Evolutionary conservation across 106 monocot genomes (phyloP).

Genomic region (Apostasia shenzhenica): DNA sequence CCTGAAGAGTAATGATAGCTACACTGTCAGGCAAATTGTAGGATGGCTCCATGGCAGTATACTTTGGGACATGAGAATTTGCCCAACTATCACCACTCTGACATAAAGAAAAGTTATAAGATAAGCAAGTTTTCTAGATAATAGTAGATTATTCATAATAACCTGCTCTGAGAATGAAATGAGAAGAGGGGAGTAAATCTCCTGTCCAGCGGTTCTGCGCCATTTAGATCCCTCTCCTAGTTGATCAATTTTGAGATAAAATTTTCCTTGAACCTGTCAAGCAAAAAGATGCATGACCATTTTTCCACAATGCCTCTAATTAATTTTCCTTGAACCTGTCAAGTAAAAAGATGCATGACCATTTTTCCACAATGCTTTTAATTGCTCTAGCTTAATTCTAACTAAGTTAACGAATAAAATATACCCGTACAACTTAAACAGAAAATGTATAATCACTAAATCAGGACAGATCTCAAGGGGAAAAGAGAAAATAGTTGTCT

Average conservation of each 20-base stretch:
- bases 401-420: no score
- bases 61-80: slow-evolving; percentile 56
- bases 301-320: neutral
- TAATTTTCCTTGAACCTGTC: slow-evolving; percentile 37
- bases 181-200: slow-evolving; percentile 93
- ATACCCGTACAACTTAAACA: no score
- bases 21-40: slow-evolving; percentile 93
- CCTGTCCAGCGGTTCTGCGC: slow-evolving; percentile 86
- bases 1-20: slow-evolving; percentile 91
- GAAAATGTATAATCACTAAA: no score
- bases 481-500: no score
- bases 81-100: slow-evolving; percentile 58
- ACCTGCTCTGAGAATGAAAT: slow-evolving; percentile 86
- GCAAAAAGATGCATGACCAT: neutral
- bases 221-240: slow-evolving; percentile 86
- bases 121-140: neutral
- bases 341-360: neutral
- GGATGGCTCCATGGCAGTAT: slow-evolving; percentile 73
- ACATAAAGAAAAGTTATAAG: neutral
- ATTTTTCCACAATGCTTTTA: neutral
- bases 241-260: slow-evolving; percentile 78
- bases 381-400: slow-evolving; percentile 32
- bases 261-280: slow-evolving; percentile 76
- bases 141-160: slow-evolving; percentile 1
- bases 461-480: no score